Evolutionary conservation across 768 basidiomycete genomes (phyloP), one percentile per base, ranked within the genome.

Genomic region (Tulasnella calospora): DNA sequence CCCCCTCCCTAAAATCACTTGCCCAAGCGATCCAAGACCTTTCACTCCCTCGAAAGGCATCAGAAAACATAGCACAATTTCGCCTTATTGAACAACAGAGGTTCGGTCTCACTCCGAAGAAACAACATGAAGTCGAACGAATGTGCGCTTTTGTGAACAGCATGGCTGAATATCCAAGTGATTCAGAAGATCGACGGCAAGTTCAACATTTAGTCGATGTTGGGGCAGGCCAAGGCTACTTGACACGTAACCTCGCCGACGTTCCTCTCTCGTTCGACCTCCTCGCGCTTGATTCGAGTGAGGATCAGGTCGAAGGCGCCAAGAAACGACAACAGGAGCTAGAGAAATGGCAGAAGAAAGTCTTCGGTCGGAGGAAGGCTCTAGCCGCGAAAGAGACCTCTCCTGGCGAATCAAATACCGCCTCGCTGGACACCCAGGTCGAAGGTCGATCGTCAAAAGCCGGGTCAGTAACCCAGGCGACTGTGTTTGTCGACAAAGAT

Each of bases 181-280:
- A 47, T 21, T 41, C 69, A 6, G 21, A 41, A 41, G 38, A 30
- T 73, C 72, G 40, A 36, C 72, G 38, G 12, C 21, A 33, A 27
- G 57, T 74, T 21, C 33, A 73, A 21, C 79, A 72, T 38, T 47
- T 81, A 9, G 76, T 81, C 21, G 80, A 81, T 41, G 77, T 80
- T n/a, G 80, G 80, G 21, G 79, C 80, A 15, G 80, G 80, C 19
- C 80, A 81, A 73, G 80, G 79, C n/a, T 80, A 81, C 70, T 74
- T 81, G 33, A 57, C 80, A 15, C 51, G 80, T 12, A 73, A 77
- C n/a, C 74, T 81, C 17, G 75, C 79, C 46, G 74, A 38, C 67
- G 47, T 79, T 4, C 73, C 79, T 1, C 67, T 80, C 23, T 44
- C 40, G 1, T 38, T 55, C 44, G 46, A 80, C 40, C 80, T 81